Percentiles rank a stretch among this genome's conserved stretches.
These are phyloP conservation scores for Pseudocercospora crystallina DNA, from an alignment of 2,329 filamentous ascomycete species.

Conservation along the genomic window DNA sequence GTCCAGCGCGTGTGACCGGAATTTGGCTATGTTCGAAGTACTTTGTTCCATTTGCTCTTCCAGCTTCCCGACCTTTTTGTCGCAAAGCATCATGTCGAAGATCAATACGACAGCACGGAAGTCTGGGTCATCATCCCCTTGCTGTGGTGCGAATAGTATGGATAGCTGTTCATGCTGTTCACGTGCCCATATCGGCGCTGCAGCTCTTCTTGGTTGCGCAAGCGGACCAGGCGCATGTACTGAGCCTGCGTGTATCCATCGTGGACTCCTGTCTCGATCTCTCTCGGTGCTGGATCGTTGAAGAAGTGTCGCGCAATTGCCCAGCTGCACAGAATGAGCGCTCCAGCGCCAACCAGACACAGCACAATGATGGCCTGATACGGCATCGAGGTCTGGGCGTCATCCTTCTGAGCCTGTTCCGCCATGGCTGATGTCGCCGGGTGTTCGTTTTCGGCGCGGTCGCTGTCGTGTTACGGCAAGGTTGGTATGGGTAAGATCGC, in stretches of 20 bases:
- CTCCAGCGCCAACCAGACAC: constrained; percentile 23
- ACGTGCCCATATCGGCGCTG: constrained; percentile 17
- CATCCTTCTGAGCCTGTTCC: no score
- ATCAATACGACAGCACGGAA: constrained; percentile 17
- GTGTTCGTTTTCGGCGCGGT: no score
- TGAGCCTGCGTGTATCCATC: constrained; percentile 25
- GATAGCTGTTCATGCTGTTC: background rate
- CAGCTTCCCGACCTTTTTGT: no score
- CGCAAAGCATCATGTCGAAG: no score
- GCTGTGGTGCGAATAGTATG: constrained; percentile 3
- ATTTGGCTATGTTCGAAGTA: no score
- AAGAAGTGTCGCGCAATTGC: constrained; percentile 23
- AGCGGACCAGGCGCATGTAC: constrained; percentile 26
- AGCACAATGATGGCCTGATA: constrained; percentile 25
- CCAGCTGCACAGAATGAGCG: constrained; percentile 19
- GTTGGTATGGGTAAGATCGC: no score
- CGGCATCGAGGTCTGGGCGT: constrained; percentile 10
- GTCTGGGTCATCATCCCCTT: constrained; percentile 13
- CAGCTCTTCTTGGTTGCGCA: constrained; percentile 23
- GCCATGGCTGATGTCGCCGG: no score
- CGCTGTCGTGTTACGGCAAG: no score
- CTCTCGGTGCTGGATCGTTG: constrained; percentile 4
- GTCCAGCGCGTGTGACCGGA: no score
- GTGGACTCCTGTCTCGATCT: background rate
- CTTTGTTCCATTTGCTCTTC: no score